phyloP scores from a whole-genome alignment of 2,329 filamentous ascomycete species.

The Ceratocystiopsis sp. region DNA sequence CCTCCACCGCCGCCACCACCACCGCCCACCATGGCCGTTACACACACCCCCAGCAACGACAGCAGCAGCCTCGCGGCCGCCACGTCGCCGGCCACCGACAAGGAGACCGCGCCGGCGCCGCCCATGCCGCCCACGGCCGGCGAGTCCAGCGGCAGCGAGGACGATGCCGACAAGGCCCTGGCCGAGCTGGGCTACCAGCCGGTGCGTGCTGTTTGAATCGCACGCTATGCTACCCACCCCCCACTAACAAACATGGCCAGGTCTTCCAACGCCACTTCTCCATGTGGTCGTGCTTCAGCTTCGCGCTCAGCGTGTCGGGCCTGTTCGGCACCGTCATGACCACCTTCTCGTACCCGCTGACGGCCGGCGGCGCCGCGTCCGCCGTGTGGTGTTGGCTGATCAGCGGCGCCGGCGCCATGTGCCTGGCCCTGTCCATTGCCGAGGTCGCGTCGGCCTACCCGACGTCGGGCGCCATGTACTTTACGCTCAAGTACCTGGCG shows the following conservation, averaged over 20 bases:
- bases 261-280: slow-evolving; percentile 42
- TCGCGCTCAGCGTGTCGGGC: slow-evolving; percentile 39
- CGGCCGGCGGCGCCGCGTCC: slow-evolving; percentile 33
- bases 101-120: background rate
- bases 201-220: slow-evolving; percentile 1
- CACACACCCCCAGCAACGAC: too few relatives aligned
- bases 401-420: slow-evolving; percentile 37
- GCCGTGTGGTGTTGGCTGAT: slow-evolving; percentile 43
- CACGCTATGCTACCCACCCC: too few relatives aligned
- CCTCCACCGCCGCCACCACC: background rate
- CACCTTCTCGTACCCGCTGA: slow-evolving; percentile 35
- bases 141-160: slow-evolving; percentile 4
- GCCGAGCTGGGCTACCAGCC: slow-evolving; percentile 21
- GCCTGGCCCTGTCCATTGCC: slow-evolving; percentile 34
- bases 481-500: slow-evolving; percentile 36
- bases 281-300: slow-evolving; percentile 38
- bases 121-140: background rate
- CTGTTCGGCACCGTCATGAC: slow-evolving; percentile 38
- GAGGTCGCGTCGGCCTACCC: slow-evolving; percentile 41
- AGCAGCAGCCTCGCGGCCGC: too few relatives aligned
- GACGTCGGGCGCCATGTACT: slow-evolving; percentile 31
- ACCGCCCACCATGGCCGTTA: background rate
- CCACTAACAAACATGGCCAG: too few relatives aligned
- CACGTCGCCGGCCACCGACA: background rate
- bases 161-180: slow-evolving; percentile 17